Percentiles rank a stretch among this genome's conserved stretches.
Conservation (phyloP, 768 basidiomycete genomes). For the Lentinula raphanica region DNA sequence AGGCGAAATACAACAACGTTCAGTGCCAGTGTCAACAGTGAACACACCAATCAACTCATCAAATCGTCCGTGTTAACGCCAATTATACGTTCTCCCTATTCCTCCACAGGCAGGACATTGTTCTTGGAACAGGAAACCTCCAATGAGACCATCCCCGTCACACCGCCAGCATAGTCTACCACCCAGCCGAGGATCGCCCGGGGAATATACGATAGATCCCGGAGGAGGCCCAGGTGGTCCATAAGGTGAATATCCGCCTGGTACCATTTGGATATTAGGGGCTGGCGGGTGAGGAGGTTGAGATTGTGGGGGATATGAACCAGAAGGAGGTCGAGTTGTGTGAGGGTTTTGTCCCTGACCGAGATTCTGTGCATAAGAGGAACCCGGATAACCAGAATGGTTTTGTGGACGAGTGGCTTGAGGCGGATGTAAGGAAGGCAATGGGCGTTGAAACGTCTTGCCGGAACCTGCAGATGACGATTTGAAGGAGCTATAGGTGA, state of each 20-base stretch:
- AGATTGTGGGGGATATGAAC: conserved; percentile 9
- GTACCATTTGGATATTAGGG: neutral
- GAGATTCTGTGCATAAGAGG: conserved; percentile 4
- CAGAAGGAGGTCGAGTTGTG: conserved; percentile 12
- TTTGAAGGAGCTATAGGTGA: conserved; percentile 43
- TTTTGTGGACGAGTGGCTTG: conserved; percentile 10
- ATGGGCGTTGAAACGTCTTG: conserved; percentile 32
- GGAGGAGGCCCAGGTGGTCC: conserved; percentile 25
- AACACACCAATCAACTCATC: too few relatives aligned
- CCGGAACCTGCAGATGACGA: conserved; percentile 4
- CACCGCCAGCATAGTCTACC: conserved; percentile 65
- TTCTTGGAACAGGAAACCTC: conserved; percentile 47
- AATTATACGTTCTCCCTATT: conserved; percentile 48
- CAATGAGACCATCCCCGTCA: conserved; percentile 39
- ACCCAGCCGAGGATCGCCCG: conserved; percentile 70
- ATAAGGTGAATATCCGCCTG: neutral
- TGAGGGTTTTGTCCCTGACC: conserved; percentile 10
- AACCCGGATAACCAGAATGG: conserved; percentile 11
- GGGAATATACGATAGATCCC: conserved; percentile 40
- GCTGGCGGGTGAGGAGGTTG: conserved; percentile 8
- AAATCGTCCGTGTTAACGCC: neutral
- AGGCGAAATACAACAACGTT: neutral
- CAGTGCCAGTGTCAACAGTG: too few relatives aligned
- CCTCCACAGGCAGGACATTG: conserved; percentile 60
- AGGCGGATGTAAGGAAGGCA: conserved; percentile 25